Percentiles rank a stretch among this genome's conserved stretches.
Evolutionary conservation across 179 eudicot genomes (phyloP).

Genomic region (Silene noctiflora): DNA sequence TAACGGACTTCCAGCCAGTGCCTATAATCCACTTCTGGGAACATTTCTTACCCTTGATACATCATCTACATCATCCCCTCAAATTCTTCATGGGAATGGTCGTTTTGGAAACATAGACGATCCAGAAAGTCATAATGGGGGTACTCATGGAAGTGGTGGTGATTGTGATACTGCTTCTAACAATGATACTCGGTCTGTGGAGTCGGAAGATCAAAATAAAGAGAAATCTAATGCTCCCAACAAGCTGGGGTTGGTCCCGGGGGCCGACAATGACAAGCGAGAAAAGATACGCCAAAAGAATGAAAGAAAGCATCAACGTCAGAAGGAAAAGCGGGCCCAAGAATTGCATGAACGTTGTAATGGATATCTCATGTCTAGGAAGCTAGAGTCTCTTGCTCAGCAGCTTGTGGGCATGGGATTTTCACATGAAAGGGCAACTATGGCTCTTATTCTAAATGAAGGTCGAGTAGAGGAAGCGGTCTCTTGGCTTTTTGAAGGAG

Average conservation of each 20-base stretch:
- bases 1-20: constrained; percentile 54
- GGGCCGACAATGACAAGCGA: constrained; percentile 81
- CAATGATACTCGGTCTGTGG: constrained; percentile 81
- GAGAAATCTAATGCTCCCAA: constrained; percentile 46
- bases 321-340: constrained; percentile 89
- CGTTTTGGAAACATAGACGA: constrained; percentile 80
- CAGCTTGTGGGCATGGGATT: constrained; percentile 93
- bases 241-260: constrained; percentile 60
- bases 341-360: constrained; percentile 83
- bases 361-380: constrained; percentile 88
- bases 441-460: constrained; percentile 83
- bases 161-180: constrained; percentile 85
- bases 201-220: constrained; percentile 81
- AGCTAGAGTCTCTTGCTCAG: constrained; percentile 80
- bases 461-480: constrained; percentile 83
- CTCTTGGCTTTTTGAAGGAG: constrained; percentile 69
- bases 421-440: constrained; percentile 72
- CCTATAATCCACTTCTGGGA: constrained; percentile 70
- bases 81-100: constrained; percentile 54
- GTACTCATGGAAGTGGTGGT: constrained; percentile 45
- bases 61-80: constrained; percentile 44
- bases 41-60: constrained; percentile 71
- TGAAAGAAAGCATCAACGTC: constrained; percentile 93
- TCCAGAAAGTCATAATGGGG: constrained; percentile 62
- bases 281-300: constrained; percentile 90